Conservation (phyloP, 306 rosid species). For the Pachyrhizus erosus region DNA sequence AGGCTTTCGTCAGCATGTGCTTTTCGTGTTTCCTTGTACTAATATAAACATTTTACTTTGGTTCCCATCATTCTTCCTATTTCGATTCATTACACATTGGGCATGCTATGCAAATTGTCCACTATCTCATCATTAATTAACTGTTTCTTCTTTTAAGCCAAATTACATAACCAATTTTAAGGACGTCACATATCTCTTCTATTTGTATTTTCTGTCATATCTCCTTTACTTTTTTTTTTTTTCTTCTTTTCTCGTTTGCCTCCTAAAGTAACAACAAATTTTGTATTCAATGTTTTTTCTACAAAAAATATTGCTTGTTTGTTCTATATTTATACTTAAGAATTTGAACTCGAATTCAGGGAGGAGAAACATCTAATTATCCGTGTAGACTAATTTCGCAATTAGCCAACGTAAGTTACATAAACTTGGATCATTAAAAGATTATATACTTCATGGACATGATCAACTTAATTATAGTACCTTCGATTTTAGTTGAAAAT, state of each 20-base stretch:
- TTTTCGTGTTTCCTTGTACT: neutral
- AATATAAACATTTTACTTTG: constrained; percentile 12
- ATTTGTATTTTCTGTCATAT: neutral
- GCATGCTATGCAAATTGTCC: neutral
- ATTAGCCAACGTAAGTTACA: too few relatives aligned
- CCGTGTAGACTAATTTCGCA: too few relatives aligned
- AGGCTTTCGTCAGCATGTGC: constrained; percentile 1
- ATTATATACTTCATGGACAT: too few relatives aligned
- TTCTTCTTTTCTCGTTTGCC: neutral
- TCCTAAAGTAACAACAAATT: neutral
- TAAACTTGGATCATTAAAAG: too few relatives aligned
- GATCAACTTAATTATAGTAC: too few relatives aligned
- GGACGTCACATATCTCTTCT: neutral
- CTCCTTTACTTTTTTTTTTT: neutral
- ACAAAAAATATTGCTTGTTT: neutral
- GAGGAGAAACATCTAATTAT: neutral
- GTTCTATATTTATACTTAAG: neutral
- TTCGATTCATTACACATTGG: neutral
- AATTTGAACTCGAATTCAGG: neutral
- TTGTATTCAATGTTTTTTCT: neutral
- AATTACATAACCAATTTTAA: neutral
- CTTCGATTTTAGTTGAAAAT: too few relatives aligned
- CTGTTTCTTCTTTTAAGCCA: neutral
- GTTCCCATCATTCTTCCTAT: neutral
- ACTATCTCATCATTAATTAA: neutral